A percentile compares a stretch with the other conserved stretches of the same genome.
These are phyloP conservation scores for Mycosphaerella arachidis DNA, from an alignment of 2,329 filamentous ascomycete species.

Conservation along the genomic window DNA sequence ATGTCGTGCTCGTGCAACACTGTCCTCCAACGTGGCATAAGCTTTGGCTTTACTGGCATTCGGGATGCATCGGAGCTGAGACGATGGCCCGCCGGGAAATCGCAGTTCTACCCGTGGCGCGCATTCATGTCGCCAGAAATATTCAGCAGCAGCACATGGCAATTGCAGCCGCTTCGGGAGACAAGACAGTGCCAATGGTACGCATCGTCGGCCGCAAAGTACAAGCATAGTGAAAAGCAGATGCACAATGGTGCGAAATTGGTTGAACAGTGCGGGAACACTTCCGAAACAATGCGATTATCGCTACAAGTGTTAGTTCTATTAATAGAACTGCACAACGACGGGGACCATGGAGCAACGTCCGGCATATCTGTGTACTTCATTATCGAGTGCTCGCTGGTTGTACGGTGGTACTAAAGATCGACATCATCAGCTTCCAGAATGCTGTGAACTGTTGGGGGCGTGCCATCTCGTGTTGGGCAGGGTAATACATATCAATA, in stretches of 20 bases:
- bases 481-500: too few species aligned
- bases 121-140: neutral
- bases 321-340: neutral
- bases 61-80: too few species aligned
- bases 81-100: too few species aligned
- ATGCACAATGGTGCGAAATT: neutral
- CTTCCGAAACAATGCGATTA: too few species aligned
- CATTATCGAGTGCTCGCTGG: too few species aligned
- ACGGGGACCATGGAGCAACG: constrained; percentile 2
- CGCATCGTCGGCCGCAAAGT: neutral
- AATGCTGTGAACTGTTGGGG: constrained; percentile 2
- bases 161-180: neutral
- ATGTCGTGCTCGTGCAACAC: too few species aligned
- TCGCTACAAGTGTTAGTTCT: too few species aligned
- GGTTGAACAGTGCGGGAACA: too few species aligned
- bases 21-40: too few species aligned
- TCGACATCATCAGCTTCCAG: constrained; percentile 22
- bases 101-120: neutral
- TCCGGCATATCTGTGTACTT: too few species aligned
- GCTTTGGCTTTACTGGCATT: too few species aligned
- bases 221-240: neutral
- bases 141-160: neutral
- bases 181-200: neutral
- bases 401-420: constrained; percentile 20
- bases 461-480: neutral